phyloP scores from a whole-genome alignment of 2,329 filamentous ascomycete species.

The Verticillium longisporum region DNA sequence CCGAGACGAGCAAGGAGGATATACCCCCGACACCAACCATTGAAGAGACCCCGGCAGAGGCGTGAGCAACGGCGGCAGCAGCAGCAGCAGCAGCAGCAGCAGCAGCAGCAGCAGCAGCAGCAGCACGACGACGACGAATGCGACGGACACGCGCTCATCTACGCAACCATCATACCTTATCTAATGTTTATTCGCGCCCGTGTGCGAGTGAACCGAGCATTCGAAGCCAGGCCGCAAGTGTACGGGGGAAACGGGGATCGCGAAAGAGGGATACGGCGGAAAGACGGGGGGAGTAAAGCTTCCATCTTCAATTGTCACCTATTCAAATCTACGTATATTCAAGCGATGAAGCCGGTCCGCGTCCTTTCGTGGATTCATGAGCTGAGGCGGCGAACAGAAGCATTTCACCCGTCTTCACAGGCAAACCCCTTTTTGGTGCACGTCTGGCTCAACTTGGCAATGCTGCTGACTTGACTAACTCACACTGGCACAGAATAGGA shows the following conservation, averaged over 20 bases:
- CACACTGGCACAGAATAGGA: not conserved
- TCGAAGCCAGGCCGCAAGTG: not conserved
- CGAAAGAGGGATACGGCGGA: not conserved
- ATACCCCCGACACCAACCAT: constrained; percentile 10
- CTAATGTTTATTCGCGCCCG: constrained; percentile 11
- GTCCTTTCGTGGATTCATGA: not conserved
- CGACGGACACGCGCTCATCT: constrained; percentile 6
- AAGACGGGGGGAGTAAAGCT: not conserved
- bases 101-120: constrained; percentile 3
- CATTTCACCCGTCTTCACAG: not conserved
- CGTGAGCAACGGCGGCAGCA: constrained; percentile 5
- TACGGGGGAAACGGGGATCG: not conserved
- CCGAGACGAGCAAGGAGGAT: constrained; percentile 10
- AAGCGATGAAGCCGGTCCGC: not conserved
- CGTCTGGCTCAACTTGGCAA: not conserved
- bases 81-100: constrained; percentile 10
- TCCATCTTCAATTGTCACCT: constrained; percentile 2
- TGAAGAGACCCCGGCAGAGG: constrained; percentile 11
- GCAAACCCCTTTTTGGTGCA: not conserved
- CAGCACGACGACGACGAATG: constrained; percentile 3
- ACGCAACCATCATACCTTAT: constrained; percentile 7
- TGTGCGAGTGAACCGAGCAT: not conserved
- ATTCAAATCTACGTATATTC: constrained; percentile 2
- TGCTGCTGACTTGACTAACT: not conserved
- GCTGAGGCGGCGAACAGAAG: not conserved